Evolutionary conservation across 257 asterid species (phyloP), one percentile per base, ranked within the genome.

Genomic region (Rauvolfia tetraphylla): DNA sequence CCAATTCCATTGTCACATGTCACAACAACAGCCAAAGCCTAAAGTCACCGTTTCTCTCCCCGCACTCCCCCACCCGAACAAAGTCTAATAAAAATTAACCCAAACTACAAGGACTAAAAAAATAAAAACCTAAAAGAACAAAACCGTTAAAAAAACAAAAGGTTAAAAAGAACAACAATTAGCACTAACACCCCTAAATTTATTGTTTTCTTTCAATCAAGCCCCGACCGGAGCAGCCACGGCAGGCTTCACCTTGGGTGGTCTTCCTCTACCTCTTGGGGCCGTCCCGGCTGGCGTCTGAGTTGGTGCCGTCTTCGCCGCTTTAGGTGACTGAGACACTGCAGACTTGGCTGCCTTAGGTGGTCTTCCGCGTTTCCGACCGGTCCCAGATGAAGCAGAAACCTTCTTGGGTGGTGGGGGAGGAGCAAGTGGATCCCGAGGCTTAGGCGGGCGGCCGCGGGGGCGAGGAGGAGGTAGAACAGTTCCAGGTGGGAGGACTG

Each of bases 241-340:
- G 0, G 88, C 78, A 25, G 92, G 77, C 75, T 88, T 90, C 83
- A 87, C 94, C 79, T 93, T 93, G 0, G 97, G 97, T 18, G 94
- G 97, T 82, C 98, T 82, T 34, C 98, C 98, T 49, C 97, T 92
- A 0, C 96, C 93, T 15, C 96, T 90, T 0, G 86, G 91, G 18
- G 82, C 23, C 38, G 82, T 11, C 18, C 82, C 79, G 8, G 75
- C 81, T 0, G 81, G 68, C 0, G 63, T 25, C 5, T 67, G 81
- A 5, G 33, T 83, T 7, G 66, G 9, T 0, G 75, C 82, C 7
- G 85, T 17, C 3, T 76, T 39, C 0, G 74, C 27, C 1, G 79
- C 54, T 9, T 84, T 61, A 15, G 80, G 72, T 6, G 71, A 10
- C 27, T 75, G 72, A 8, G 69, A 34, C 2, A 42, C 56, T 1